Conservation (phyloP, 2,329 filamentous ascomycete genomes). For the Aspergillus nomiae region DNA sequence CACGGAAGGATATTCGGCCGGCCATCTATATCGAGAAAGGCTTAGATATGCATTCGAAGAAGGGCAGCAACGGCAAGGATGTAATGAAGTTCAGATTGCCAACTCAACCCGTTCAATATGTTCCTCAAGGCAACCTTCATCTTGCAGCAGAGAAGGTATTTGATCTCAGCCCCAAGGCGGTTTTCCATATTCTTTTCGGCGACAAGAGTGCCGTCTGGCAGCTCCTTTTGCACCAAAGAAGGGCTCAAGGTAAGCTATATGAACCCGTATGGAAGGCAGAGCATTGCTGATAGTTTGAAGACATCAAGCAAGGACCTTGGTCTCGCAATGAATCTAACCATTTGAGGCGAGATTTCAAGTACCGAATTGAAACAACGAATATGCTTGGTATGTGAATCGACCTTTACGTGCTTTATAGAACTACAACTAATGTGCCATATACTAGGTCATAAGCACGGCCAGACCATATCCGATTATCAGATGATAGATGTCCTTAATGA, state of each 20-base stretch:
- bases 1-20: slow-evolving; percentile 55
- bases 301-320: slow-evolving; percentile 88
- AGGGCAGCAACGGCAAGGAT: slow-evolving; percentile 43
- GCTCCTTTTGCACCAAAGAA: slow-evolving; percentile 80
- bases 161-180: slow-evolving; percentile 86
- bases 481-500: slow-evolving; percentile 81
- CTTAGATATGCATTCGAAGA: slow-evolving; percentile 51
- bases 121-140: slow-evolving; percentile 77
- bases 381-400: slow-evolving; percentile 57
- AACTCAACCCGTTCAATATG: slow-evolving; percentile 76
- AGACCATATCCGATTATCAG: slow-evolving; percentile 77
- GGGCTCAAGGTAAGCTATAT: slow-evolving; percentile 60
- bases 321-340: slow-evolving; percentile 67
- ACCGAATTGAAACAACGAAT: slow-evolving; percentile 70
- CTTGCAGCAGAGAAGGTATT: slow-evolving; percentile 79
- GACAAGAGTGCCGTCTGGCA: slow-evolving; percentile 96
- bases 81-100: slow-evolving; percentile 79
- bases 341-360: slow-evolving; percentile 77
- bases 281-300: slow-evolving; percentile 36
- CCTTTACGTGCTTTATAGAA: not conserved
- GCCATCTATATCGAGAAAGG: slow-evolving; percentile 65
- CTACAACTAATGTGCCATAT: slow-evolving; percentile 9
- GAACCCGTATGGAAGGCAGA: not conserved
- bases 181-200: slow-evolving; percentile 95
- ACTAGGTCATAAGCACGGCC: slow-evolving; percentile 53